Evolutionary conservation across 768 basidiomycete species (phyloP), one percentile per base, ranked within the genome.

Genomic region (Lenzites betulinus): DNA sequence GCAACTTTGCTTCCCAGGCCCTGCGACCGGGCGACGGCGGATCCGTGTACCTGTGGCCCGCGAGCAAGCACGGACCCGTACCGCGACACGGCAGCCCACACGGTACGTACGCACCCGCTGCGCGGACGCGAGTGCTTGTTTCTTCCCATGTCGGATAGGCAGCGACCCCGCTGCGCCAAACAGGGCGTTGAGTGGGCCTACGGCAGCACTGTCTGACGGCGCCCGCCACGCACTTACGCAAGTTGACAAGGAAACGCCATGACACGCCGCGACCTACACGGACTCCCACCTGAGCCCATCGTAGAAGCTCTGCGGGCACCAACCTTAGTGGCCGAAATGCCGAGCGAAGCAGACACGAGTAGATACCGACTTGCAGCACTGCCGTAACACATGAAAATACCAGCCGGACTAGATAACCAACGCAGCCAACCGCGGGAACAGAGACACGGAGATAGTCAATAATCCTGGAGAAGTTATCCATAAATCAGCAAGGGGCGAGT

Each of bases 391-490:
- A 28, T 20, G 26, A 50, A 39, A 22, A 51, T 33, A 58, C 33
- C 42, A 25, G 49, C 47, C 30, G 28, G 20, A 30, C 6, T 12
- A 58, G 38, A 42, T 33, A 41, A 58, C 28, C 23, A 50, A 25
- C 52, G 41, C 52, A 36, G 26, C 49, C 23, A 44, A 46, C 55
- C 15, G 11, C 33, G 52, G 35, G 47, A 22, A 13, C 44, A 54
- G 25, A 54, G 44, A 51, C 36, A 30, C 30, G 23, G 50, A 39
- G 47, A 39, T 9, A 9, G 16, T 28, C 46, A 58, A 54, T 58
- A 55, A 33, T 55, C 62, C 61, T 56, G 50, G 47, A 50, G 38
- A 49, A 41, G 39, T 62, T 58, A 58, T 48, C 55, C 61, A 62
- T 62, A 62, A 62, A 53, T 62, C 61, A 62, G 54, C 36, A 44